Base-by-base conservation (phyloP, 2,329 filamentous ascomycete species). In the Calonectria hawksworthii region DNA sequence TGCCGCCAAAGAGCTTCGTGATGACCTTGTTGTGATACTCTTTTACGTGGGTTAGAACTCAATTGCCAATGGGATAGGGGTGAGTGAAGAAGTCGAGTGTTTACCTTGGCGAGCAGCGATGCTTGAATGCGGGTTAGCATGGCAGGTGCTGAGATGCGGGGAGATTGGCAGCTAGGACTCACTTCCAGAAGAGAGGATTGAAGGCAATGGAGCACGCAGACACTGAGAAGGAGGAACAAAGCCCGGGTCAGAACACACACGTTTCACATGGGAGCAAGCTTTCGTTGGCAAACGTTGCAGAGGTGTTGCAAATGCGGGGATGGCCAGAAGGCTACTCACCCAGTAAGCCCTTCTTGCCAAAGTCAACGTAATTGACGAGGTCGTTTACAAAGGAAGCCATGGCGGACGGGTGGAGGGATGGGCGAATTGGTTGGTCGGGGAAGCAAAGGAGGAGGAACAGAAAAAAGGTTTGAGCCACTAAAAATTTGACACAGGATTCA, bases 151-250 rank as follows among this genome's bases (percentile, higher is more conserved):
- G 56, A n/a, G 23, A 21, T 63, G 56, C 26, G 67, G 51, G 59
- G 23, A 28, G 63, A 52, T 44, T 50, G 54, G 50, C 56, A 77
- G 74, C 66, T 75, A 44, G 13, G 68, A 90, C 95, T 89, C 90
- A 98, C 96, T 99, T 99, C 97, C 97, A 99, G 86, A 98, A 99
- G n/a, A 97, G 93, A 28, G 97, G 97, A 86, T 99, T 99, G 87
- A 99, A 99, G 64, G 93, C 90, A 86, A 99, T 98, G 68, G 94
- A 91, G 71, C 89, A 90, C 63, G 93, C 94, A 79, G 95, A 95
- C 80, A 97, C 96, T 98, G 73, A 64, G 73, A n/a, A 54, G 70
- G n/a, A 65, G 64, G 47, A 74, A 76, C 66, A 44, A 44, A 44
- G 23, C 26, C 68, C 18, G 14, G 30, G 75, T 81, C 70, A 81